Evolutionary conservation across 1,284 basidiomycete genomes (phyloP), one percentile per base, ranked within the genome.

Genomic region (Meira nashicola): DNA sequence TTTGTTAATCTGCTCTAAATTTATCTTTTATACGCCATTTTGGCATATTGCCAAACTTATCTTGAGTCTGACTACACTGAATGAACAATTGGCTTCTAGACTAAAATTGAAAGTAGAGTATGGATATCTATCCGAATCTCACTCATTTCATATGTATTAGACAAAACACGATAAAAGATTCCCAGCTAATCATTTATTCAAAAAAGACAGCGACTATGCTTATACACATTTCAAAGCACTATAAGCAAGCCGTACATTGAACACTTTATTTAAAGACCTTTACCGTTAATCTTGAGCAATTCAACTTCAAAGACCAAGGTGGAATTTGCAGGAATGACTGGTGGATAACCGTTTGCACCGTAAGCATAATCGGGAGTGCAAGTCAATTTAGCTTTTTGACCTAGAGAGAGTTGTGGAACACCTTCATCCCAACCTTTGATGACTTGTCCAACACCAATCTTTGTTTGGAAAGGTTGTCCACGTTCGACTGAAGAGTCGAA

Each of bases 221-320:
- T 21, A 37, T 23, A 11, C 54, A 23, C 21, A 40, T 68, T 33
- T 8, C 3, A 33, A 8, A 33, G 28, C 8, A 33, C 8, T 3
- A 33, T 33, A 33, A 33, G 28, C 28, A 44, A 25, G 3, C 43
- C 3, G 2, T 57, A 44, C 3, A 17, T n/a, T n/a, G n/a, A n/a
- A n/a, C n/a, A n/a, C n/a, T n/a, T n/a, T n/a, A n/a, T 17, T 25
- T 53, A 53, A 39, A 23, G 14, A 14, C 50, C 39, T 23, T 53
- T 53, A 14, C 50, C 50, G 68, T 80, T 78, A 73, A 81, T 80
- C 60, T 72, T 75, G 67, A 81, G 74, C 25, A 81, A 70, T 70
- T 81, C 79, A 55, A 81, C 80, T 59, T 80, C 75, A 51, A 74
- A 71, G 55, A 64, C 54, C 46, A 70, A 60, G 17, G 69, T 69